These are phyloP conservation scores for Camellia granthamiana DNA, from an alignment of 148 eudicot species.

Conservation along the genomic window DNA sequence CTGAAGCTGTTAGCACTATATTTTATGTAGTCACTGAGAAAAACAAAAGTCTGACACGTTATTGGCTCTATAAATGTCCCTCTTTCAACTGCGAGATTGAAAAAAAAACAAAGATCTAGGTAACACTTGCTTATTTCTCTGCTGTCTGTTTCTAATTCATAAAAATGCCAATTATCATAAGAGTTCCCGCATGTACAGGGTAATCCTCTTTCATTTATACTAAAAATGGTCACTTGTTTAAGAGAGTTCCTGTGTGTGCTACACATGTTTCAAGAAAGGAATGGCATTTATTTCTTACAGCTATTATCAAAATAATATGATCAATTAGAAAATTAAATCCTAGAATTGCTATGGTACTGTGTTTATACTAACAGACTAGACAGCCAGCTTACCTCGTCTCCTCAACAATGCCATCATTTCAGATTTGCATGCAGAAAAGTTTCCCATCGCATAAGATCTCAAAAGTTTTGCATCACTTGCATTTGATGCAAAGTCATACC, in stretches of 20 bases:
- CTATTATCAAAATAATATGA: neutral
- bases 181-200: neutral
- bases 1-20: neutral
- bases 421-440: constrained; percentile 43
- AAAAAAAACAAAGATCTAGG: neutral
- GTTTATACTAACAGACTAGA: neutral
- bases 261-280: neutral
- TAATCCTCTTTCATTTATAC: neutral
- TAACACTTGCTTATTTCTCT: neutral
- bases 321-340: neutral
- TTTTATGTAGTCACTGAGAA: no score
- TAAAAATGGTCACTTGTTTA: neutral
- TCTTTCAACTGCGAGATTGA: neutral
- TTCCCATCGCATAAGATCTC: constrained; percentile 25
- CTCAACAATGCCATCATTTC: constrained; percentile 28
- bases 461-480: constrained; percentile 28
- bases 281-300: neutral
- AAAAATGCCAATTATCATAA: neutral
- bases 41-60: no score
- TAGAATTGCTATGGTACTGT: neutral
- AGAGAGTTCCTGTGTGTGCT: neutral
- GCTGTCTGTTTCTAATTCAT: neutral
- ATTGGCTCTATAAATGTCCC: neutral
- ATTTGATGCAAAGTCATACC: constrained; percentile 25
- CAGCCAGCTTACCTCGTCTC: constrained; percentile 29